These are phyloP conservation scores for Pisolithus sp. DNA, from an alignment of 768 basidiomycete genomes.

Conservation along the genomic window DNA sequence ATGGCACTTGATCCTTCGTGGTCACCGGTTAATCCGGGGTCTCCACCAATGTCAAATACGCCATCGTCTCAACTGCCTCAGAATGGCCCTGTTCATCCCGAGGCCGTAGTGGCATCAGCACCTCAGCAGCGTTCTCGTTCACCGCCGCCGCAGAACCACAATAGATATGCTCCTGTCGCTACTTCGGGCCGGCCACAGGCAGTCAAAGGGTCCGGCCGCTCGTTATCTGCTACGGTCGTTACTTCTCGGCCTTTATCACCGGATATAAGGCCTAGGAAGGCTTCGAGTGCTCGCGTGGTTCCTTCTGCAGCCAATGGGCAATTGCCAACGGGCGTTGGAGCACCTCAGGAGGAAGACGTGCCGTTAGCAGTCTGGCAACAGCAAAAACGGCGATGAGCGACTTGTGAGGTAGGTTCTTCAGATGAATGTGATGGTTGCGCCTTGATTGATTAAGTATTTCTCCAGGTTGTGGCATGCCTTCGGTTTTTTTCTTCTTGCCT, in stretches of 20 bases:
- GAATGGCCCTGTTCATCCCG: constrained; percentile 13
- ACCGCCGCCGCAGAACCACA: constrained; percentile 40
- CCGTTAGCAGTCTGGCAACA: constrained; percentile 78
- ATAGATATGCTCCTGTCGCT: constrained; percentile 31
- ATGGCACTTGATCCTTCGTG: constrained; percentile 27
- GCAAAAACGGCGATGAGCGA: constrained; percentile 49
- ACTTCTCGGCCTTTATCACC: constrained; percentile 28
- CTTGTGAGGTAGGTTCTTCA: constrained; percentile 9
- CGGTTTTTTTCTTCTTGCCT: not conserved
- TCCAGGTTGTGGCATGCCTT: not conserved
- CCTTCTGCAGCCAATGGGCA: constrained; percentile 30
- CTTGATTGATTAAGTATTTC: not conserved
- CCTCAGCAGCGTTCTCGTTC: constrained; percentile 44
- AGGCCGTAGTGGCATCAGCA: constrained; percentile 20
- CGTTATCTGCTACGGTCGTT: constrained; percentile 60
- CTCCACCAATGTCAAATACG: constrained; percentile 15
- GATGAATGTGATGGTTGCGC: not conserved
- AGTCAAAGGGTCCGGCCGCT: constrained; percentile 52
- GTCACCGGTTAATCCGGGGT: constrained; percentile 25
- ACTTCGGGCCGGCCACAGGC: constrained; percentile 19
- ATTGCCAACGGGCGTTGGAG: constrained; percentile 34
- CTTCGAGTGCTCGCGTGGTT: constrained; percentile 57
- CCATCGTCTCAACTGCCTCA: constrained; percentile 28
- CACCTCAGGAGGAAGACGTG: constrained; percentile 64
- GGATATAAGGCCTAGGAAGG: constrained; percentile 58